These are phyloP conservation scores for Podospora didyma DNA, from an alignment of 495 filamentous ascomycete species.

Conservation along the genomic window DNA sequence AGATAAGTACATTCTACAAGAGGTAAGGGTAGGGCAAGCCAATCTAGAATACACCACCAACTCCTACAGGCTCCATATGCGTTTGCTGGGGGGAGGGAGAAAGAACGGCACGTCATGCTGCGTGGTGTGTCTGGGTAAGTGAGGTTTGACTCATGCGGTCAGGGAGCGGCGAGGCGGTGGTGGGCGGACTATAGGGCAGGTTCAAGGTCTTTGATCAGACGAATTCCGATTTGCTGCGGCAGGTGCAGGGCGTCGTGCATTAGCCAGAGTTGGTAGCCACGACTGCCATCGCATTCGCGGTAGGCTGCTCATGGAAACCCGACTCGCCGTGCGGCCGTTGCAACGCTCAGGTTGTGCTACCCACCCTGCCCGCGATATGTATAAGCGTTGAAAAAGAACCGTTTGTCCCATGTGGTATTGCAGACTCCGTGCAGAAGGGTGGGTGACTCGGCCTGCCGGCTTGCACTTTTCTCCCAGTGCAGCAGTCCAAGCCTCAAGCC, in stretches of 20 bases:
- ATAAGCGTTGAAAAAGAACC: too few relatives aligned
- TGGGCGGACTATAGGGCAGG: not conserved
- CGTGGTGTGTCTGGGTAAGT: not conserved
- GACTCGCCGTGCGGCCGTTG: too few relatives aligned
- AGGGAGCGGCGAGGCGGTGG: conserved; percentile 1
- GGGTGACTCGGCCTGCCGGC: too few relatives aligned
- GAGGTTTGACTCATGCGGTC: conserved; percentile 28
- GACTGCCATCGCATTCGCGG: not conserved
- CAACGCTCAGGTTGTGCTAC: too few relatives aligned
- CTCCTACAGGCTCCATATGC: not conserved
- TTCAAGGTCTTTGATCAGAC: not conserved
- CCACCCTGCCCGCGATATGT: too few relatives aligned
- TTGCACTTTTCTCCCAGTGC: too few relatives aligned
- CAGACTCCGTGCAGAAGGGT: too few relatives aligned
- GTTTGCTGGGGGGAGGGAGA: not conserved
- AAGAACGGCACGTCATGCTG: not conserved
- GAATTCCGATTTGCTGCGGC: conserved; percentile 5
- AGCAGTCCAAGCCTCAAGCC: too few relatives aligned
- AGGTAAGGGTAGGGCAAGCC: too few relatives aligned
- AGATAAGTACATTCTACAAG: too few relatives aligned
- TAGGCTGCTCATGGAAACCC: not conserved
- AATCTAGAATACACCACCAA: too few relatives aligned
- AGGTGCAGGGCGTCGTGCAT: conserved; percentile 6
- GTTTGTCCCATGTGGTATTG: too few relatives aligned
- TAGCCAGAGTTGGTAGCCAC: conserved; percentile 17